Evolutionary conservation across 768 basidiomycete genomes (phyloP).

Genomic region (Mrakia gelida): DNA sequence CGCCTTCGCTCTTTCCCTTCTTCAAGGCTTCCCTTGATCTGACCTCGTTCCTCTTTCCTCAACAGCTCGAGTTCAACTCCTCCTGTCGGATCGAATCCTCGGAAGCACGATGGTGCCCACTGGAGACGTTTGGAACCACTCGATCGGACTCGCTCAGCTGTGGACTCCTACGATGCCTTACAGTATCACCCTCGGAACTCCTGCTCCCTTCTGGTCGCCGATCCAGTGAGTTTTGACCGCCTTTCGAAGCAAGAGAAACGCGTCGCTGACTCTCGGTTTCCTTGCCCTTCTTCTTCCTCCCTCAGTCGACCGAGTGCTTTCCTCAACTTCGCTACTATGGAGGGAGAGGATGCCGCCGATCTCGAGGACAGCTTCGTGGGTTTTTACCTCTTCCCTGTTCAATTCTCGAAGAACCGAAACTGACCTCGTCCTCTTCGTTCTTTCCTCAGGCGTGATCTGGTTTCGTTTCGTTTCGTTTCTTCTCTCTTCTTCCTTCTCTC

Average conservation of each 20-base stretch:
- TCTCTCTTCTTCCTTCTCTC: no score
- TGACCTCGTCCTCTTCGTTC: neutral
- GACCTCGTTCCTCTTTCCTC: conserved; percentile 27
- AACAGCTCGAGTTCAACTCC: conserved; percentile 70
- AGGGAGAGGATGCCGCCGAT: conserved; percentile 87
- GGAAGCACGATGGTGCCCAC: conserved; percentile 94
- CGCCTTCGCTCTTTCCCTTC: conserved; percentile 76
- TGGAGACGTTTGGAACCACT: conserved; percentile 95
- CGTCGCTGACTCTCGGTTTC: neutral
- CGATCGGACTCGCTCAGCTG: conserved; percentile 79
- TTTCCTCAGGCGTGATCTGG: neutral
- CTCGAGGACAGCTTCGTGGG: conserved; percentile 62
- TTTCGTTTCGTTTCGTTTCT: no score
- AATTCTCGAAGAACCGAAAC: neutral
- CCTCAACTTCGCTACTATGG: conserved; percentile 89
- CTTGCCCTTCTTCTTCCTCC: neutral
- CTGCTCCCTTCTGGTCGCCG: conserved; percentile 91
- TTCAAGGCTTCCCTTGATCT: conserved; percentile 67
- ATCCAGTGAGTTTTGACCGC: conserved; percentile 60
- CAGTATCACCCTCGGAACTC: conserved; percentile 83
- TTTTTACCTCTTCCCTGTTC: neutral
- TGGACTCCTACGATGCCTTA: conserved; percentile 81
- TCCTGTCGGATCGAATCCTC: conserved; percentile 90
- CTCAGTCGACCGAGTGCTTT: conserved; percentile 74
- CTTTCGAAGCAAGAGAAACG: neutral